A percentile compares a stretch with the other conserved stretches of the same genome.
Evolutionary conservation across 768 basidiomycete species (phyloP).

Genomic region (Rhizopogon vinicolor): DNA sequence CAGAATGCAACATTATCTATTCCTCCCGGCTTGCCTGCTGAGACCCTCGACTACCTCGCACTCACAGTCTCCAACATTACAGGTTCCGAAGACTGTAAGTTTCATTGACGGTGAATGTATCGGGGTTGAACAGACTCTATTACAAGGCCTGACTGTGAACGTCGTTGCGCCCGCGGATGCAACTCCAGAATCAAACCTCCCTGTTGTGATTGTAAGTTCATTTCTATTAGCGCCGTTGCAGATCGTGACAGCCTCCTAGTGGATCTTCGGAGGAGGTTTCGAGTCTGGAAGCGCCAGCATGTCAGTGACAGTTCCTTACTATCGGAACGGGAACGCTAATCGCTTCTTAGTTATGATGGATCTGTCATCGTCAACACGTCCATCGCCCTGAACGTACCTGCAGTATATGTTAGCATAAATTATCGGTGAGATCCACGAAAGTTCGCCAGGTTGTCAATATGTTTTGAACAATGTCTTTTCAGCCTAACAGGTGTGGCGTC

Average conservation of each 20-base stretch:
- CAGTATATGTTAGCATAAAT: slow-evolving; percentile 23
- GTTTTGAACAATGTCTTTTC: background rate
- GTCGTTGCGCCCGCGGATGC: slow-evolving; percentile 41
- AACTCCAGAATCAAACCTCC: slow-evolving; percentile 38
- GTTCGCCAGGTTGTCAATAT: background rate
- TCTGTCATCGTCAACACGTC: slow-evolving; percentile 20
- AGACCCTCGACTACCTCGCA: slow-evolving; percentile 15
- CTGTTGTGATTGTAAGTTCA: slow-evolving; percentile 46
- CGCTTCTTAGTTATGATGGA: slow-evolving; percentile 8
- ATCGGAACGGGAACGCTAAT: background rate
- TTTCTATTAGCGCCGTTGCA: background rate
- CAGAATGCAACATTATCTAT: slow-evolving; percentile 15
- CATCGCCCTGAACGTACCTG: too few species aligned
- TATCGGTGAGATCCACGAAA: slow-evolving; percentile 28
- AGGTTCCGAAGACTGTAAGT: slow-evolving; percentile 45
- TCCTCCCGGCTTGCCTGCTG: slow-evolving; percentile 10
- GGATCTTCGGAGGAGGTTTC: slow-evolving; percentile 33
- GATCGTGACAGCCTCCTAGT: slow-evolving; percentile 15
- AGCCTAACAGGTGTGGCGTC: slow-evolving; percentile 8
- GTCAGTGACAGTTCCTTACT: slow-evolving; percentile 2
- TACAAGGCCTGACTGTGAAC: slow-evolving; percentile 47
- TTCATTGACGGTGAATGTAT: background rate
- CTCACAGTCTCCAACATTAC: slow-evolving; percentile 28
- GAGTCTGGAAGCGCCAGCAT: slow-evolving; percentile 18
- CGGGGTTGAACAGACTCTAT: background rate